phyloP scores from a whole-genome alignment of 345 rosid genomes.

The Eucalyptus camaldulensis region DNA sequence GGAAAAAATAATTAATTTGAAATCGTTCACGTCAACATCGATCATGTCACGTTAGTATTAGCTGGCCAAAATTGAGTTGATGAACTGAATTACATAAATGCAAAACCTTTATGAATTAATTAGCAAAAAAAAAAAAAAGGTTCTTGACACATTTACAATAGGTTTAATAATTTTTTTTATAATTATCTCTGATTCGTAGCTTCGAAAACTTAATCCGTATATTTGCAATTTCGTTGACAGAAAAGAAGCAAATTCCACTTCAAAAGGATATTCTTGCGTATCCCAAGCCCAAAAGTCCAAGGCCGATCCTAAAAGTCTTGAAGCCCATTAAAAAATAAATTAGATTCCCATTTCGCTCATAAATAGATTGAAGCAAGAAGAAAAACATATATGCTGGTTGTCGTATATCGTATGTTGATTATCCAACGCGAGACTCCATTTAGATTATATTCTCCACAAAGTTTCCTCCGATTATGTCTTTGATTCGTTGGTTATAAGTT shows the following conservation, averaged over 20 bases:
- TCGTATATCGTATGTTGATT: background rate
- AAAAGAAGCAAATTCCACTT: background rate
- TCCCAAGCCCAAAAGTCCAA: background rate
- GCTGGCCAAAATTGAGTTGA: accelerated
- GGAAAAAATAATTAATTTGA: no score
- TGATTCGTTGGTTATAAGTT: background rate
- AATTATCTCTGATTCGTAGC: background rate
- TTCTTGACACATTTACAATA: no score
- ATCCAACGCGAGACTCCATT: background rate
- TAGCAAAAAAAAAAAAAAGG: background rate
- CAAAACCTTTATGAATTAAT: no score
- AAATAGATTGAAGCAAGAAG: background rate
- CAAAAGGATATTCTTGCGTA: background rate
- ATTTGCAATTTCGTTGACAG: background rate
- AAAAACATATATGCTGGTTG: background rate
- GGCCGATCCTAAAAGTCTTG: background rate
- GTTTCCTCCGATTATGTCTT: background rate
- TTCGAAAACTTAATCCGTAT: background rate
- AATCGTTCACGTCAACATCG: no score
- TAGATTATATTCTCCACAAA: background rate
- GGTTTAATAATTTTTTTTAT: no score
- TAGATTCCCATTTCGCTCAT: background rate
- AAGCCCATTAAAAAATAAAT: background rate
- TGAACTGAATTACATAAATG: background rate
- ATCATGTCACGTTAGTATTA: accelerated